These are phyloP conservation scores for Tuber borchii DNA, from an alignment of 495 filamentous ascomycete species.

Conservation along the genomic window DNA sequence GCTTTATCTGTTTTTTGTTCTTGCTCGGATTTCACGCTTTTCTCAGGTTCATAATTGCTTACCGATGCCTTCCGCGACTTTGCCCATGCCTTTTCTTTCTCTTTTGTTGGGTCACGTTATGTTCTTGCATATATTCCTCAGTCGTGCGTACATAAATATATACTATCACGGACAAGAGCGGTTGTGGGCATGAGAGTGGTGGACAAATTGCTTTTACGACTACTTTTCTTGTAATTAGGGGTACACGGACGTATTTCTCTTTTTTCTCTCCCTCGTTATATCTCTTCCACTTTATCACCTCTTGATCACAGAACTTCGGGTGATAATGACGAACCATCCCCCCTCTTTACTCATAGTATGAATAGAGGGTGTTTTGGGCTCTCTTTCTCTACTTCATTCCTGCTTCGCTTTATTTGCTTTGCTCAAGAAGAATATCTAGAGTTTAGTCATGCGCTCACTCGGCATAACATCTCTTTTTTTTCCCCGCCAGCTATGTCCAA, in stretches of 20 bases:
- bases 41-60: neutral
- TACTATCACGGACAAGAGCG: neutral
- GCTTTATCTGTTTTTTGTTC: neutral
- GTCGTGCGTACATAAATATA: neutral
- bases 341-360: neutral
- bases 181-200: neutral
- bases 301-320: neutral
- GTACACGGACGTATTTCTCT: neutral
- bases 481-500: neutral
- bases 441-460: neutral
- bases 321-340: neutral
- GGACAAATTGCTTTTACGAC: neutral
- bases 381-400: neutral
- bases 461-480: neutral
- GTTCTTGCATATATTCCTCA: constrained; percentile 3
- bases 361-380: neutral
- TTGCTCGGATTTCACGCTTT: neutral
- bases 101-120: neutral
- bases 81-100: neutral
- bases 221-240: neutral
- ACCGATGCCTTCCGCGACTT: neutral
- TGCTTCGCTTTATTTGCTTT: neutral
- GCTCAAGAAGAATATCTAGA: neutral
- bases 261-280: neutral
- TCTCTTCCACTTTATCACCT: neutral